phyloP scores from a whole-genome alignment of 257 asterid species.

The Penstemon davidsonii region DNA sequence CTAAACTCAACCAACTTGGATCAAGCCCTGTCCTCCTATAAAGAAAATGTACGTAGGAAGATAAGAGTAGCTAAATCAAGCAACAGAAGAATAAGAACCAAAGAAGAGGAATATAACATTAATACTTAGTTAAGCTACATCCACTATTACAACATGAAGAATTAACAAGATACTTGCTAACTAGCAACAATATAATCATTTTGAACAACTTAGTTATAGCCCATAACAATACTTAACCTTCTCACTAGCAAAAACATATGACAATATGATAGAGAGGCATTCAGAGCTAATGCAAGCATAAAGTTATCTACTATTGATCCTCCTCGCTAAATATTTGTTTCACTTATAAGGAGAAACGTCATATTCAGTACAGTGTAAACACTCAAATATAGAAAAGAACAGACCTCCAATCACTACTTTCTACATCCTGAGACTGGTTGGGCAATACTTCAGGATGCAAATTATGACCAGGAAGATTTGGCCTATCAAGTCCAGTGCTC shows the following conservation, averaged over 20 bases:
- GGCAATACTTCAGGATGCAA: conserved; percentile 56
- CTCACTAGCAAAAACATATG: too few relatives aligned
- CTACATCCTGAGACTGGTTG: conserved; percentile 62
- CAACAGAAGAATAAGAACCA: not conserved
- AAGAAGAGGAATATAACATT: not conserved
- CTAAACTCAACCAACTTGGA: conserved; percentile 69
- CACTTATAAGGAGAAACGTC: not conserved
- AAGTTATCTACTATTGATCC: too few relatives aligned
- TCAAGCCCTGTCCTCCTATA: conserved; percentile 59
- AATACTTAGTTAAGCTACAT: not conserved
- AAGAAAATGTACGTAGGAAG: not conserved
- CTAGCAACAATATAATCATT: too few relatives aligned
- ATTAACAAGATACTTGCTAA: too few relatives aligned
- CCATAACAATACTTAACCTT: not conserved
- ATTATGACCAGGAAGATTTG: conserved; percentile 67
- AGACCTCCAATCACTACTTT: conserved; percentile 65
- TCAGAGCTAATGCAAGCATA: too few relatives aligned
- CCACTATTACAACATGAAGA: too few relatives aligned
- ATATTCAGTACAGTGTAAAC: not conserved
- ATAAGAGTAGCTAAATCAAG: too few relatives aligned
- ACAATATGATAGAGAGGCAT: too few relatives aligned
- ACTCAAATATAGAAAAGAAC: conserved; percentile 21
- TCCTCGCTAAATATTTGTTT: not conserved
- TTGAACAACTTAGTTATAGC: too few relatives aligned
- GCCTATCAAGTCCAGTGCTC: conserved; percentile 67